These are phyloP conservation scores for Phaeosphaeria sp. DNA, from an alignment of 2,329 filamentous ascomycete species.

Conservation along the genomic window DNA sequence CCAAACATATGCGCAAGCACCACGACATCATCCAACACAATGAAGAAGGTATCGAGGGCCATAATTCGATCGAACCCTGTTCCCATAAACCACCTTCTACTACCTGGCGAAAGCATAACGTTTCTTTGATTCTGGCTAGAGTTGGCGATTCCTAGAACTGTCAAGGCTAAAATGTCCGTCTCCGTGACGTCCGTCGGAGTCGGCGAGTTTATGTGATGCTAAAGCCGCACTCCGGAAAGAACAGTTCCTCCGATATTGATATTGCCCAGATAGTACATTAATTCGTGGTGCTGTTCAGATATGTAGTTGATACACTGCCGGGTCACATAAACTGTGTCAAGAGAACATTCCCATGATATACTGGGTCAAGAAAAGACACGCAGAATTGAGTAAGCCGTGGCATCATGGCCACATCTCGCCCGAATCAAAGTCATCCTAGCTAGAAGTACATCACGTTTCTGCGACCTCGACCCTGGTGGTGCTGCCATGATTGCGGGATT, in stretches of 20 bases:
- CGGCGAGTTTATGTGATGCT: background rate
- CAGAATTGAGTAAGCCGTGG: too few species aligned
- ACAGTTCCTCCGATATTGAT: background rate
- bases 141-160: background rate
- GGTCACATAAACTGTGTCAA: too few species aligned
- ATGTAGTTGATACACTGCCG: too few species aligned
- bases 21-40: background rate
- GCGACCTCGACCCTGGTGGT: too few species aligned
- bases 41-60: background rate
- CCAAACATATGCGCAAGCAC: background rate
- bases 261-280: background rate
- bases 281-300: background rate
- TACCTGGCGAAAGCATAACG: background rate
- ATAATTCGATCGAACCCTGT: background rate
- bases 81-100: background rate
- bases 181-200: background rate
- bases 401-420: too few species aligned
- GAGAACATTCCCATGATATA: background rate
- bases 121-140: background rate
- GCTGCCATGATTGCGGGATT: too few species aligned
- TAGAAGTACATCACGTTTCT: too few species aligned
- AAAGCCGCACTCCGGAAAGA: background rate
- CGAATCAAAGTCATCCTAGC: too few species aligned
- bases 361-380: too few species aligned
- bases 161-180: background rate